A percentile compares a stretch with the other conserved stretches of the same genome.
Evolutionary conservation across 1,139 yeast genomes (phyloP).

Genomic region (Debaryomyces udenii): DNA sequence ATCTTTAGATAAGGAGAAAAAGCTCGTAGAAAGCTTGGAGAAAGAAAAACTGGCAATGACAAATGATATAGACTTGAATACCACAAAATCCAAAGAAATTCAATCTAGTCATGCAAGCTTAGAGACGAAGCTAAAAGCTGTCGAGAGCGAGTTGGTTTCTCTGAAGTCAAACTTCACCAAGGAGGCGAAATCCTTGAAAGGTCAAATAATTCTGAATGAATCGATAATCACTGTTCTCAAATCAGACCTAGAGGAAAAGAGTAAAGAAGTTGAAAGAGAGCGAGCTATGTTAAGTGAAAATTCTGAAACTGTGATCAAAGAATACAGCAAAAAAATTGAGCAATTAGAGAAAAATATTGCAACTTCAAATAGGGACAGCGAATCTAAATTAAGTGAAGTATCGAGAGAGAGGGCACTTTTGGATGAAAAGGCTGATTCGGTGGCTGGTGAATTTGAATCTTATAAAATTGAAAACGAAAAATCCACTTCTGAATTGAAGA

Average conservation of each 20-base stretch:
- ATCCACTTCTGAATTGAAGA: slow-evolving; percentile 5
- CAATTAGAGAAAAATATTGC: slow-evolving; percentile 23
- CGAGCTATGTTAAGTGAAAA: slow-evolving; percentile 48
- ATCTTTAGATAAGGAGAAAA: slow-evolving; percentile 1
- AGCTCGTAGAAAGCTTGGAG: background rate
- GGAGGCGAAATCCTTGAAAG: slow-evolving; percentile 13
- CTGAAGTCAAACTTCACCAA: slow-evolving; percentile 4
- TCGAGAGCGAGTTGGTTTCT: slow-evolving; percentile 7
- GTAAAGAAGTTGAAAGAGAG: slow-evolving; percentile 52
- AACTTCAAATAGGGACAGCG: slow-evolving; percentile 16
- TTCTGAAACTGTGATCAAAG: slow-evolving; percentile 52
- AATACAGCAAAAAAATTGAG: slow-evolving; percentile 51
- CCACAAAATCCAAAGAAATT: slow-evolving; percentile 11
- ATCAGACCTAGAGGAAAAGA: slow-evolving; percentile 31
- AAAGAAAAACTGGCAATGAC: slow-evolving; percentile 10
- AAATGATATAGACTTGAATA: slow-evolving; percentile 12
- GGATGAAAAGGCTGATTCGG: background rate
- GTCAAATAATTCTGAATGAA: slow-evolving; percentile 14
- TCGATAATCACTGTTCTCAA: slow-evolving; percentile 16
- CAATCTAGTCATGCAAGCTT: slow-evolving; percentile 8
- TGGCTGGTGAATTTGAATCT: background rate
- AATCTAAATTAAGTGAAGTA: slow-evolving; percentile 12
- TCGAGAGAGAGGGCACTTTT: slow-evolving; percentile 12
- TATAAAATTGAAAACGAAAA: slow-evolving; percentile 1
- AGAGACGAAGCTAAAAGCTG: slow-evolving; percentile 4